A percentile compares a stretch with the other conserved stretches of the same genome.
These are phyloP conservation scores for Taxillus chinensis DNA, from an alignment of 164 flowering plant genomes.

Conservation along the genomic window DNA sequence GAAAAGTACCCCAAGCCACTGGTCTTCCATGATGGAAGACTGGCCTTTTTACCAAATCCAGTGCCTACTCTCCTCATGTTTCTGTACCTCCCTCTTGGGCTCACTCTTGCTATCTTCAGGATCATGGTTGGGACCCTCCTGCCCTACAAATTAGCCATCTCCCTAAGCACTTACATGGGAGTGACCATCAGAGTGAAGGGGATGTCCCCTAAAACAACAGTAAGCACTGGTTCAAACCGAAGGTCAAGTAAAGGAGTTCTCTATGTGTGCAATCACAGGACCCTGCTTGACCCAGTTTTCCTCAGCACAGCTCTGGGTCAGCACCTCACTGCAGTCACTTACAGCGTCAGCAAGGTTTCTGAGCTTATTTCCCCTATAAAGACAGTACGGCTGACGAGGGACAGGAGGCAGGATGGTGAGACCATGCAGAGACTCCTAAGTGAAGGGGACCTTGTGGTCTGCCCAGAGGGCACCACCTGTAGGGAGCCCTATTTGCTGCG, in stretches of 20 bases:
- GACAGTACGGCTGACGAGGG: slow-evolving; percentile 64
- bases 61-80: slow-evolving; percentile 58
- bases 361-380: slow-evolving; percentile 62
- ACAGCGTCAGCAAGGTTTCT: slow-evolving; percentile 69
- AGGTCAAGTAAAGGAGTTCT: slow-evolving; percentile 31
- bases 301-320: slow-evolving; percentile 28
- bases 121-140: slow-evolving; percentile 37
- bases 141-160: slow-evolving; percentile 33
- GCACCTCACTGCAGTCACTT: slow-evolving; percentile 69
- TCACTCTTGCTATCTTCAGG: slow-evolving; percentile 45
- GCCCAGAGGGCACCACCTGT: slow-evolving; percentile 96
- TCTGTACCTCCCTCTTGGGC: slow-evolving; percentile 73
- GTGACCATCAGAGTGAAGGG: slow-evolving; percentile 28
- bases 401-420: slow-evolving; percentile 44
- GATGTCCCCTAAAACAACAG: slow-evolving; percentile 2
- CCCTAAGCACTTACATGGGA: slow-evolving; percentile 31
- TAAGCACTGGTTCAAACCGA: slow-evolving; percentile 1
- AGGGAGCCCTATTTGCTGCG: slow-evolving; percentile 81
- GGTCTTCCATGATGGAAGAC: slow-evolving; percentile 81
- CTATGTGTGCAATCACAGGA: slow-evolving; percentile 73
- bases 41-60: slow-evolving; percentile 81
- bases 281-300: slow-evolving; percentile 72
- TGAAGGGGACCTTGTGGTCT: slow-evolving; percentile 78
- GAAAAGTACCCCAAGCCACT: slow-evolving; percentile 70
- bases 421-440: slow-evolving; percentile 47